These are phyloP conservation scores for Stromatinia cepivora DNA, from an alignment of 2,329 filamentous ascomycete species.

Conservation along the genomic window DNA sequence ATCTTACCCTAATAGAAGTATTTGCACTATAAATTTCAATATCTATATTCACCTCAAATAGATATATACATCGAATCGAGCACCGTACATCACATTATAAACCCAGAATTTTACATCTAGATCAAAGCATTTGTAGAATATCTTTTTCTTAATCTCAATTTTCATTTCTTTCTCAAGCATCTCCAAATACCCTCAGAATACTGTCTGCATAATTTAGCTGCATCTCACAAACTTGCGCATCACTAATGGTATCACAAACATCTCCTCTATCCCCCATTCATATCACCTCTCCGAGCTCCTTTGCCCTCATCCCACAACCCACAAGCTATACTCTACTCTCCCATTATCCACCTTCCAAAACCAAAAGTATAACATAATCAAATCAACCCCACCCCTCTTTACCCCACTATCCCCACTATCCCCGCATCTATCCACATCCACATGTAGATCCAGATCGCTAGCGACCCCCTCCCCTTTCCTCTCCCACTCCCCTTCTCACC, in stretches of 20 bases:
- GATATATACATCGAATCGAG: too few relatives aligned
- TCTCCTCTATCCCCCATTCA: neutral
- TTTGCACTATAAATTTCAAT: too few relatives aligned
- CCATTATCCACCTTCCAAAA: neutral
- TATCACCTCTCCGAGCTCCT: neutral
- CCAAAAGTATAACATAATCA: neutral
- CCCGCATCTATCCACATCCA: neutral
- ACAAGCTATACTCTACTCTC: neutral
- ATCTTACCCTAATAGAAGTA: too few relatives aligned
- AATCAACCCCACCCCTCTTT: neutral
- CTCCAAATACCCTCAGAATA: neutral
- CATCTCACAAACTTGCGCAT: neutral
- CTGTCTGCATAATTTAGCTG: neutral
- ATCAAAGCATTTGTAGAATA: too few relatives aligned
- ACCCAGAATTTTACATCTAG: too few relatives aligned
- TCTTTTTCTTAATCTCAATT: neutral
- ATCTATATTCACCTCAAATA: too few relatives aligned
- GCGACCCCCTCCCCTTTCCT: neutral
- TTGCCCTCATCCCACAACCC: neutral
- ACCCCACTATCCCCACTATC: neutral
- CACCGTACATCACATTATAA: too few relatives aligned
- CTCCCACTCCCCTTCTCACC: neutral
- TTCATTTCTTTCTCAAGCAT: neutral
- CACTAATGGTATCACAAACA: constrained; percentile 9
- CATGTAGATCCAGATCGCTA: constrained; percentile 1